Evolutionary conservation across 2,329 filamentous ascomycete species (phyloP), one percentile per base, ranked within the genome.

Genomic region (Colletotrichum sp.): DNA sequence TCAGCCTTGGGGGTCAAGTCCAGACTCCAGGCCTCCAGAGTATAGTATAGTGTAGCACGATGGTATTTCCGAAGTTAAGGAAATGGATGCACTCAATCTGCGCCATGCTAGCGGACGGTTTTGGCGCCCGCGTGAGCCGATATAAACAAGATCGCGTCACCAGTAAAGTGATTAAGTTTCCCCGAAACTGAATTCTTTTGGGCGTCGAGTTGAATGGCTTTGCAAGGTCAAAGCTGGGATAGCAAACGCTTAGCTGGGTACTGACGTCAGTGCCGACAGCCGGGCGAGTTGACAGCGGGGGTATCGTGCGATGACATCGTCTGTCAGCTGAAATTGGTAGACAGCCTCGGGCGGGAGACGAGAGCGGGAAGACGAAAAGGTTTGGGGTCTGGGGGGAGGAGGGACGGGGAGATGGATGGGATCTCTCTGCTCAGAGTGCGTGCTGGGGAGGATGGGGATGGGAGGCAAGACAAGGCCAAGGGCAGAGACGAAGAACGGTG

Each of bases 191-290:
- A 68, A 52, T 48, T 73, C 48, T 39, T 52, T 26, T 65, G 28
- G 59, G 64, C 64, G 57, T 52, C 64, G 34, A 69, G 30, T 74
- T 68, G 70, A 52, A 60, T 68, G 64, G 67, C 70, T 55, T 68
- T 52, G 43, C 74, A 76, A 65, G 74, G 74, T 74, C 74, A 68
- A 76, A 76, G 74, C 74, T 74, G 34, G 74, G 59, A 32, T 39
- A 59, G 13, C n/a, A 64, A 63, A 39, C 55, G 43, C 48, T 65
- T 34, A 32, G 39, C 32, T 34, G 28, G 43, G 36, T 67, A 21
- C 43, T 76, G 74, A 76, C 74, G 74, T 76, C 74, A 76, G 74
- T 76, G 32, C 70, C 34, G 64, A 67, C 55, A 32, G 9, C 32
- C 57, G 48, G 55, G 57, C 69, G n/a, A 52, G 43, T 52, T 73